Conservation (phyloP, 2,329 filamentous ascomycete genomes). For the Macroventuria anomochaeta region DNA sequence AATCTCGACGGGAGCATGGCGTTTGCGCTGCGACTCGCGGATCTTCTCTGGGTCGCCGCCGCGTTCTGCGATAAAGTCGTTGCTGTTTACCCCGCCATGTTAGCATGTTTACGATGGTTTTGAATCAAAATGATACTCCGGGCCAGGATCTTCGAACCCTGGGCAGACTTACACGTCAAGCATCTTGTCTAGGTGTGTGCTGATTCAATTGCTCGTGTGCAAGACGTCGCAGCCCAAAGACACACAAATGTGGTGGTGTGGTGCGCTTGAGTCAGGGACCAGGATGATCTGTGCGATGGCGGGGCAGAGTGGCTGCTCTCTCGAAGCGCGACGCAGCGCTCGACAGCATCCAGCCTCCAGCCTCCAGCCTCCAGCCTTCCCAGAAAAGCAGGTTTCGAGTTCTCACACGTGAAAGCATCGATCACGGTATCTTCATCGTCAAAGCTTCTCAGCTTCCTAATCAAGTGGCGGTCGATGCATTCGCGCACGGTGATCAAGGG, state of each 20-base stretch:
- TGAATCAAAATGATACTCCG: not conserved
- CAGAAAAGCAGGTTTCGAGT: constrained; percentile 29
- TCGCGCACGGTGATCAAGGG: constrained; percentile 27
- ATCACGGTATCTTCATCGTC: constrained; percentile 37
- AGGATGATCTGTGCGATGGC: constrained; percentile 24
- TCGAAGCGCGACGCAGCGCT: constrained; percentile 6
- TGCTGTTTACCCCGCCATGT: constrained; percentile 43
- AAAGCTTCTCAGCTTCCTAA: constrained; percentile 47
- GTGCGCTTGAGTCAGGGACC: constrained; percentile 37
- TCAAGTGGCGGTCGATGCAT: constrained; percentile 33
- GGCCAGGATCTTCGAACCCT: not conserved
- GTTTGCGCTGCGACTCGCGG: constrained; percentile 85
- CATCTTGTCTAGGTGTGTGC: constrained; percentile 30
- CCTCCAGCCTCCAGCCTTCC: constrained; percentile 29
- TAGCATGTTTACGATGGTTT: constrained; percentile 11
- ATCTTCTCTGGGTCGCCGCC: constrained; percentile 92
- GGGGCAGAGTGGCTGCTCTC: constrained; percentile 28
- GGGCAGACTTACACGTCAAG: constrained; percentile 41
- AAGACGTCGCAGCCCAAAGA: constrained; percentile 16
- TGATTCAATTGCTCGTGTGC: constrained; percentile 23
- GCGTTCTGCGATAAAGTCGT: constrained; percentile 71
- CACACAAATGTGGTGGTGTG: constrained; percentile 27
- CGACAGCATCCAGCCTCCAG: no score
- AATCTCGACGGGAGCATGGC: constrained; percentile 78
- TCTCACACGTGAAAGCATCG: constrained; percentile 31